Evolutionary conservation across 352 stramenopile genomes (phyloP).

Genomic region (Globisporangium irregulare): DNA sequence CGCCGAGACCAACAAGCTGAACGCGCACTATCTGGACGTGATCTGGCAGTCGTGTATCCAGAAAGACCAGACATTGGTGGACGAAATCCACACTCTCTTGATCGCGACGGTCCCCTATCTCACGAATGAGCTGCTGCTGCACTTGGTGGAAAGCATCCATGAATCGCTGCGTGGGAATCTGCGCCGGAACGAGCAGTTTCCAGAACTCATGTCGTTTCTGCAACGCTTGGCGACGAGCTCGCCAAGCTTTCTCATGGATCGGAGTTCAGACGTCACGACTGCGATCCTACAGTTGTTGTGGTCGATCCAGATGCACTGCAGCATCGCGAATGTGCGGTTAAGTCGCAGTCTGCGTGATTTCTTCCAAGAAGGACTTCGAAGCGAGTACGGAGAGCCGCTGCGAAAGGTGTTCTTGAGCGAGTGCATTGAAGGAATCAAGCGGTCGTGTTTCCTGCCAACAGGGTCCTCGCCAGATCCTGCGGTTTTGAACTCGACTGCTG

Average conservation of each 20-base stretch:
- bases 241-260: slow-evolving; percentile 70
- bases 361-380: slow-evolving; percentile 77
- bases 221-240: slow-evolving; percentile 67
- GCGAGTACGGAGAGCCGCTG: slow-evolving; percentile 60
- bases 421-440: slow-evolving; percentile 77
- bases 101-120: slow-evolving; percentile 76
- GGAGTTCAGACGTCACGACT: slow-evolving; percentile 55
- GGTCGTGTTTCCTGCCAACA: slow-evolving; percentile 47
- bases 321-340: slow-evolving; percentile 50
- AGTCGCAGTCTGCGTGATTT: slow-evolving; percentile 73
- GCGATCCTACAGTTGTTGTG: slow-evolving; percentile 73
- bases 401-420: slow-evolving; percentile 70
- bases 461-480: slow-evolving; percentile 12
- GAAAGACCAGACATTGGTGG: slow-evolving; percentile 79
- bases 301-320: slow-evolving; percentile 80
- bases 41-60: slow-evolving; percentile 82
- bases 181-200: slow-evolving; percentile 55
- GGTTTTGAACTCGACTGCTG: slow-evolving; percentile 18
- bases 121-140: slow-evolving; percentile 63
- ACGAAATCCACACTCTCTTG: slow-evolving; percentile 82
- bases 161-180: slow-evolving; percentile 46
- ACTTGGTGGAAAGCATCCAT: slow-evolving; percentile 71
- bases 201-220: slow-evolving; percentile 76
- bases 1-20: slow-evolving; percentile 75
- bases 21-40: slow-evolving; percentile 55